Percentiles rank a stretch among this genome's conserved stretches.
Conservation (phyloP, 1,284 basidiomycete genomes). For the Austroboletus niveus region DNA sequence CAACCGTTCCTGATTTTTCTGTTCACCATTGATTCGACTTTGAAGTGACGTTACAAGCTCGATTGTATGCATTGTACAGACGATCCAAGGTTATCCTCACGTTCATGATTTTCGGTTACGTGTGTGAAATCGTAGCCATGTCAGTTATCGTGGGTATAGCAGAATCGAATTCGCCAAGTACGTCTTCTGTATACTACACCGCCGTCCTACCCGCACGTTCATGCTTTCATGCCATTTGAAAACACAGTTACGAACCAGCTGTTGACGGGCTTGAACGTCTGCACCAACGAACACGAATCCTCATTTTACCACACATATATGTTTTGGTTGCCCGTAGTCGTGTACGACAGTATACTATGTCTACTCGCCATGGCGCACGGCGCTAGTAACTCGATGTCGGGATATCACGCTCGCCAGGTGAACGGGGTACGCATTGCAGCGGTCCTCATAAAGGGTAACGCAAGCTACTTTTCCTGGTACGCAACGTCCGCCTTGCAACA, state of each 20-base stretch:
- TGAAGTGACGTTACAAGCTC: slow-evolving; percentile 15
- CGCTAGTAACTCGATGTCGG: slow-evolving; percentile 7
- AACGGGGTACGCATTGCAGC: slow-evolving; percentile 5
- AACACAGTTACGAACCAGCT: slow-evolving; percentile 14
- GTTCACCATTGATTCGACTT: not conserved
- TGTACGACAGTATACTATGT: slow-evolving; percentile 12
- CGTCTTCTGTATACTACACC: not conserved
- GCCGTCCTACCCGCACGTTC: too few species aligned
- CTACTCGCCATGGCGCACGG: slow-evolving; percentile 15
- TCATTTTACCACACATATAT: slow-evolving; percentile 10
- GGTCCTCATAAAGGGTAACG: slow-evolving; percentile 14
- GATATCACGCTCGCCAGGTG: not conserved
- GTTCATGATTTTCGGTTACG: slow-evolving; percentile 9
- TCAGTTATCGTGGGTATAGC: slow-evolving; percentile 2
- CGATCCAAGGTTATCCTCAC: slow-evolving; percentile 8
- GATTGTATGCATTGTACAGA: slow-evolving; percentile 17
- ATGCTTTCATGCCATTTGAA: too few species aligned
- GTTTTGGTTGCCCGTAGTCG: slow-evolving; percentile 19
- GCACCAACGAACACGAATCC: slow-evolving; percentile 6
- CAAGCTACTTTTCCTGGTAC: slow-evolving; percentile 20
- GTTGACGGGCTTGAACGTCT: slow-evolving; percentile 10
- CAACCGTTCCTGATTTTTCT: not conserved
- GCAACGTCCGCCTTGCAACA: not conserved
- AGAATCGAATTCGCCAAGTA: slow-evolving; percentile 7
- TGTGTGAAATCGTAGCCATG: slow-evolving; percentile 10